Conservation (phyloP, 176 grass and related monocot genomes). For the Carex kokanica region DNA sequence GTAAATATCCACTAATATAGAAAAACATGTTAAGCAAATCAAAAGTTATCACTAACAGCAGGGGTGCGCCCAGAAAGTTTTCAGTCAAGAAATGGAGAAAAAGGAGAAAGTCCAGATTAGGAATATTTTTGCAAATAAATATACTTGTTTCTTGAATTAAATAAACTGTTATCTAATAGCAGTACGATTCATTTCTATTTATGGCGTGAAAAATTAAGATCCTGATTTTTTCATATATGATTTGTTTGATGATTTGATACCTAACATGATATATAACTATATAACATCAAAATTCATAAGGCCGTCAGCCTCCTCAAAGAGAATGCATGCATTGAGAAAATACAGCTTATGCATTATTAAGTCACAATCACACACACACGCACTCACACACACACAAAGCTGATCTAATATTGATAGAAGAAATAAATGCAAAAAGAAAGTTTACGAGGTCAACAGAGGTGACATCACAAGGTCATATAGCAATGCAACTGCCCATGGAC, state of each 20-base stretch:
- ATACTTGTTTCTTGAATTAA: background rate
- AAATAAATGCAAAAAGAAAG: slow-evolving; percentile 18
- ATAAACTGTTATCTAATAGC: background rate
- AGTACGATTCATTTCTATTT: background rate
- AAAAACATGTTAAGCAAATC: background rate
- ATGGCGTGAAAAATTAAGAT: background rate
- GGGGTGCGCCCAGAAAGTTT: background rate
- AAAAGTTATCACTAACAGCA: background rate
- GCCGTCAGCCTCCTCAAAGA: background rate
- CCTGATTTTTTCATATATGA: background rate
- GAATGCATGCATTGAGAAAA: slow-evolving; percentile 1
- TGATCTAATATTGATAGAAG: background rate
- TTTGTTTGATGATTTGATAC: background rate
- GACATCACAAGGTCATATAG: slow-evolving; percentile 41
- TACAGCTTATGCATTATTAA: background rate
- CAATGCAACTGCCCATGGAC: slow-evolving; percentile 77
- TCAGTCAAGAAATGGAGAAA: background rate
- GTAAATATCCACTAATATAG: background rate
- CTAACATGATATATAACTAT: background rate
- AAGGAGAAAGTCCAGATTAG: background rate
- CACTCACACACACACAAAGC: background rate
- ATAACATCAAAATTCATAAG: background rate
- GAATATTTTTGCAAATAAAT: background rate
- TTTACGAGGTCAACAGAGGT: slow-evolving; percentile 49
- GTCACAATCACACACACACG: background rate